These are phyloP conservation scores for Grigorovia humatica DNA, from an alignment of 805 yeast species.

Conservation along the genomic window DNA sequence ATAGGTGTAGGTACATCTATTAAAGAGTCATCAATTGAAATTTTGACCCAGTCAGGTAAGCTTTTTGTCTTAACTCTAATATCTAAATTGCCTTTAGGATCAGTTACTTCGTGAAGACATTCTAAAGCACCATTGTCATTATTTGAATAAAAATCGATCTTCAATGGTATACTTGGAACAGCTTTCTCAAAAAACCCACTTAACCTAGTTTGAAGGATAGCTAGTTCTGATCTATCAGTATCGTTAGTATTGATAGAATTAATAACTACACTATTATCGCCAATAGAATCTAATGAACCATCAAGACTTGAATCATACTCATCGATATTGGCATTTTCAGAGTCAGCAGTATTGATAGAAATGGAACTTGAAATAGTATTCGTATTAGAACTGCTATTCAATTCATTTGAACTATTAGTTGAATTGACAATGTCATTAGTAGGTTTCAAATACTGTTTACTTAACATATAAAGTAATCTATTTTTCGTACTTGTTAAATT, in stretches of 20 bases:
- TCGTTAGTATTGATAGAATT: not conserved
- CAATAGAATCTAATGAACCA: not conserved
- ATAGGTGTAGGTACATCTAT: slow-evolving; percentile 8
- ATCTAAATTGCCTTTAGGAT: slow-evolving; percentile 57
- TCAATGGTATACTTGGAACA: slow-evolving; percentile 45
- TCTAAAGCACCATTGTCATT: slow-evolving; percentile 25
- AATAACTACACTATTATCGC: not conserved
- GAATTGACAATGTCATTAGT: not conserved
- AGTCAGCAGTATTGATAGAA: not conserved
- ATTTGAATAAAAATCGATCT: slow-evolving; percentile 39
- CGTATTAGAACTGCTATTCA: not conserved
- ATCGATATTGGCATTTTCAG: not conserved
- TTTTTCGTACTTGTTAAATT: slow-evolving; percentile 55
- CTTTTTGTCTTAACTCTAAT: slow-evolving; percentile 44
- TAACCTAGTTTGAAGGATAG: slow-evolving; percentile 50
- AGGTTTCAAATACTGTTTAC: slow-evolving; percentile 39
- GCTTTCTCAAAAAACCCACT: slow-evolving; percentile 61
- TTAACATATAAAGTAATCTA: slow-evolving; percentile 53
- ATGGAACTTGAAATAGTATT: not conserved
- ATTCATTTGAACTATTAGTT: not conserved
- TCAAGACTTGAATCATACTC: not conserved
- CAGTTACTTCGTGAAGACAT: slow-evolving; percentile 36
- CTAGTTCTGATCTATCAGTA: slow-evolving; percentile 28
- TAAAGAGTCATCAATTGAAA: slow-evolving; percentile 18
- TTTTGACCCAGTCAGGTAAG: slow-evolving; percentile 34